Conservation (phyloP, 306 rosid species). For the Castanea sativa region DNA sequence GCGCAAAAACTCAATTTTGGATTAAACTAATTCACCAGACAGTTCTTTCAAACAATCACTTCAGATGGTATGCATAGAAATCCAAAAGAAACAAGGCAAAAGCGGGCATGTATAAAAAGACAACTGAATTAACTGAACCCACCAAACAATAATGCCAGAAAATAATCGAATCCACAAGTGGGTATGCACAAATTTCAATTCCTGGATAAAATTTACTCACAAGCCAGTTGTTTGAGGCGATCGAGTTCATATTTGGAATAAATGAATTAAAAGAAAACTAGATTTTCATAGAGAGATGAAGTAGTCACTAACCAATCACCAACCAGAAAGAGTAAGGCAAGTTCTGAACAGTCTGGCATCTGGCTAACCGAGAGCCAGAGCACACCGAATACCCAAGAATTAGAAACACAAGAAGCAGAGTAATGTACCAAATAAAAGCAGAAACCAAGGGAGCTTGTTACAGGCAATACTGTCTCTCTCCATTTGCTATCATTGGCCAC, state of each 20-base stretch:
- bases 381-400: constrained; percentile 52
- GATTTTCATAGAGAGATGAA: background rate
- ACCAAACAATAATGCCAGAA: background rate
- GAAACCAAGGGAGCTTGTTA: constrained; percentile 79
- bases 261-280: background rate
- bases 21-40: background rate
- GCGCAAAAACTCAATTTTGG: background rate
- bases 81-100: background rate
- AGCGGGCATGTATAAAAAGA: background rate
- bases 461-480: constrained; percentile 76
- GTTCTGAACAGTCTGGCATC: constrained; percentile 33
- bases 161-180: background rate
- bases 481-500: constrained; percentile 67
- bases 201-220: background rate
- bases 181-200: background rate
- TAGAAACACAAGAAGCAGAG: constrained; percentile 40
- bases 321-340: constrained; percentile 57
- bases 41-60: background rate
- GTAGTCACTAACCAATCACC: constrained; percentile 33
- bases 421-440: constrained; percentile 59
- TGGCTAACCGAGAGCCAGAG: constrained; percentile 59
- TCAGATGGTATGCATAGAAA: background rate
- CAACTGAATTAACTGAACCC: background rate
- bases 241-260: background rate
- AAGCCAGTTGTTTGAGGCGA: background rate